Percentiles rank a stretch among this genome's conserved stretches.
These are phyloP conservation scores for Adansonia madagascariensis DNA, from an alignment of 441 rosid species.

Conservation along the genomic window DNA sequence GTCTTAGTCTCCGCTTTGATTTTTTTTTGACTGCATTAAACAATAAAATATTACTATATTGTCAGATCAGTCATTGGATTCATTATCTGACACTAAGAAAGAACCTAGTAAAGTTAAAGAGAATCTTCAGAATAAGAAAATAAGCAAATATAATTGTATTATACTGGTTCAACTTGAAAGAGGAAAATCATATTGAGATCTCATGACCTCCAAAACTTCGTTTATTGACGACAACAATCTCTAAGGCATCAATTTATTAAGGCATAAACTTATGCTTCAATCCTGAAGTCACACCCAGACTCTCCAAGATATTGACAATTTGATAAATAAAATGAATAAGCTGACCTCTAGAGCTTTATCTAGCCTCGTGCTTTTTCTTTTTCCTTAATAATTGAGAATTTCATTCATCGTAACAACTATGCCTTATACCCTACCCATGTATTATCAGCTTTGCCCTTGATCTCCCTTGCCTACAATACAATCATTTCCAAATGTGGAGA, in stretches of 20 bases:
- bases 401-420: background rate
- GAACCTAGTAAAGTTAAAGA: background rate
- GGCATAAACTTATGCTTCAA: too few relatives aligned
- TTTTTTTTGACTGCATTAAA: conserved; percentile 53
- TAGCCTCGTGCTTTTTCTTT: background rate
- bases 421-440: background rate
- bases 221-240: background rate
- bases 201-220: background rate
- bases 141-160: background rate
- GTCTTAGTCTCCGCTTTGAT: conserved; percentile 73
- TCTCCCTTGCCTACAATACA: background rate
- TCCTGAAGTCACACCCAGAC: too few relatives aligned
- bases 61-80: background rate
- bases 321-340: conserved; percentile 32
- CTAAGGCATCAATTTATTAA: background rate
- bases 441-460: conserved; percentile 3
- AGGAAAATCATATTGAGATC: background rate
- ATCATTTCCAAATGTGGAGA: background rate
- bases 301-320: conserved; percentile 24
- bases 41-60: conserved; percentile 21
- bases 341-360: background rate
- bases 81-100: background rate
- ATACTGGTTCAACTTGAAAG: background rate
- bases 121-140: background rate
- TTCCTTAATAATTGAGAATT: background rate